phyloP scores from a whole-genome alignment of 108 stramenopile genomes.

The Pseudonitzschia pungens region DNA sequence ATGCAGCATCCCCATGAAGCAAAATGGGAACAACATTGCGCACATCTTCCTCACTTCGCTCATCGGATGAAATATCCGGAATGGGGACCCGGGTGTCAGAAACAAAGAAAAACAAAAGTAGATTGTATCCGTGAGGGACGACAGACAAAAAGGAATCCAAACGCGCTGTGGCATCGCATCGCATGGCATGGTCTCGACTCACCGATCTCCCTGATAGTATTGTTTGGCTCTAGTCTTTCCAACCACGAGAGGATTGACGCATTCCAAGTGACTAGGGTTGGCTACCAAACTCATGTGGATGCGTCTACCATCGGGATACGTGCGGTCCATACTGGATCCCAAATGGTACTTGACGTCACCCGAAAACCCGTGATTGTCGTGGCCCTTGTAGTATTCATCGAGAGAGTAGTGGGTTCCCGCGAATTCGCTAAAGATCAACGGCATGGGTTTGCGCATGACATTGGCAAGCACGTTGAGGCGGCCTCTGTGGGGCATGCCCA shows the following conservation, averaged over 20 bases:
- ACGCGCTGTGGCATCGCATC: background rate
- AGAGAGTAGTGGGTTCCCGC: slow-evolving; percentile 93
- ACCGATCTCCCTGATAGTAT: slow-evolving; percentile 92
- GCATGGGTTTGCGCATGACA: slow-evolving; percentile 99
- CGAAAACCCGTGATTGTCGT: slow-evolving; percentile 78
- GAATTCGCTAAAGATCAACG: slow-evolving; percentile 97
- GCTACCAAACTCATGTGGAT: slow-evolving; percentile 96
- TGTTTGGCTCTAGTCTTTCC: slow-evolving; percentile 99
- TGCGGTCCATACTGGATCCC: slow-evolving; percentile 97
- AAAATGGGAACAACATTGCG: slow-evolving; percentile 92
- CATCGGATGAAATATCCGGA: background rate
- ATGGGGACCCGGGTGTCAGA: background rate
- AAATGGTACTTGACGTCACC: slow-evolving; percentile 99
- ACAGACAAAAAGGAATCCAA: background rate
- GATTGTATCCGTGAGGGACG: background rate
- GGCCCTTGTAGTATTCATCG: slow-evolving; percentile 66
- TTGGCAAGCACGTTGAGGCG: slow-evolving; percentile 97
- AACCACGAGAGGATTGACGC: slow-evolving; percentile 95
- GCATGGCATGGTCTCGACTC: slow-evolving; percentile 4
- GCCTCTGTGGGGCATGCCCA: slow-evolving; percentile 99
- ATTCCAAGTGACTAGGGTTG: slow-evolving; percentile 98
- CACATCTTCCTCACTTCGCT: slow-evolving; percentile 61
- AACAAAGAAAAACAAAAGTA: background rate
- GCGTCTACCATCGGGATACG: slow-evolving; percentile 94
- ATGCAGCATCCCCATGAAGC: slow-evolving; percentile 99